Conservation (phyloP, 2,329 filamentous ascomycete species). For the Sordariomycetes sp. region DNA sequence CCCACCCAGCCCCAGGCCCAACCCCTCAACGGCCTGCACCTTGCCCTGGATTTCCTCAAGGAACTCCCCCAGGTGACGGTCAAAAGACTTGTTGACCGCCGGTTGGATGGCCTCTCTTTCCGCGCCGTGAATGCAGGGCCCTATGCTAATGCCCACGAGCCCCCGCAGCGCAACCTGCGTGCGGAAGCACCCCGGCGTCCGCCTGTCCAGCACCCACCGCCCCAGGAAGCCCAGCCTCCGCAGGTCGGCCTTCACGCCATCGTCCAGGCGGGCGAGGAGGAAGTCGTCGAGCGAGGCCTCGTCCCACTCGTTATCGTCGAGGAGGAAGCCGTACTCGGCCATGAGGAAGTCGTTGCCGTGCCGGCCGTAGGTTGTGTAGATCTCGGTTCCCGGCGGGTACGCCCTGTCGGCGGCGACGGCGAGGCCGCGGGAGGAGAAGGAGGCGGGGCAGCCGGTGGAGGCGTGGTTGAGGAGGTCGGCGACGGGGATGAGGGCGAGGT, state of each 20-base stretch:
- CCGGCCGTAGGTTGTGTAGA: conserved; percentile 58
- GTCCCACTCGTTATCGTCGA: conserved; percentile 39
- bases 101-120: conserved; percentile 32
- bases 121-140: conserved; percentile 32
- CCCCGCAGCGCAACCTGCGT: conserved; percentile 42
- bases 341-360: conserved; percentile 66
- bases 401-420: conserved; percentile 37
- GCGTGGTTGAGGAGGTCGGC: conserved; percentile 62
- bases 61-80: conserved; percentile 25
- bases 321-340: conserved; percentile 51
- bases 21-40: conserved; percentile 17
- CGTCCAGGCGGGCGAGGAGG: conserved; percentile 26
- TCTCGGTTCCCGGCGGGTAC: conserved; percentile 49
- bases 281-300: conserved; percentile 35
- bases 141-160: conserved; percentile 24
- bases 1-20: conserved; percentile 17
- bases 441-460: conserved; percentile 35
- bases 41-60: conserved; percentile 18
- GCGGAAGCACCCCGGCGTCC: conserved; percentile 37
- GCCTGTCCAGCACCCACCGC: conserved; percentile 37
- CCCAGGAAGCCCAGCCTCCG: conserved; percentile 37
- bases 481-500: conserved; percentile 60
- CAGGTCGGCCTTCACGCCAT: conserved; percentile 23
- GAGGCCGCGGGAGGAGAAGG: conserved; percentile 39
- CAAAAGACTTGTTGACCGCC: conserved; percentile 23